A percentile compares a stretch with the other conserved stretches of the same genome.
phyloP scores from a whole-genome alignment of 1,284 basidiomycete species.

The Lignosus rhinocerotis region DNA sequence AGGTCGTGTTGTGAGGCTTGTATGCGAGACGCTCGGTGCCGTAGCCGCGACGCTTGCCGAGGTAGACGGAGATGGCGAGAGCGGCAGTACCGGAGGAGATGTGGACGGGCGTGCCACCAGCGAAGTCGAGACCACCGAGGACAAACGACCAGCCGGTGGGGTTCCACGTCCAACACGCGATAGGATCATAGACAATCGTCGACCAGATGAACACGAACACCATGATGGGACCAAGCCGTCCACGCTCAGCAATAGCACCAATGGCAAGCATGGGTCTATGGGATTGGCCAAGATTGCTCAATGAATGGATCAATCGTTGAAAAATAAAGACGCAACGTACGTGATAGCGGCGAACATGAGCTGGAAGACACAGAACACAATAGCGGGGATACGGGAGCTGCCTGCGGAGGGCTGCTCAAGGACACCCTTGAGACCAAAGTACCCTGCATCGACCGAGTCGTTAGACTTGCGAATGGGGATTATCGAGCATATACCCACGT shows the following conservation, averaged over 20 bases:
- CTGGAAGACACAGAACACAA: constrained; percentile 90
- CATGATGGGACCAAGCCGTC: constrained; percentile 83
- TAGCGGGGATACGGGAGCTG: constrained; percentile 70
- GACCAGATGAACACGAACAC: constrained; percentile 92
- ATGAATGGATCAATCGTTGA: neutral
- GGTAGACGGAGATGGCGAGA: constrained; percentile 89
- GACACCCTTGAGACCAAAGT: constrained; percentile 86
- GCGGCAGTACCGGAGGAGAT: constrained; percentile 91
- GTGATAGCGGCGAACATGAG: constrained; percentile 88
- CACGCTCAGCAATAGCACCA: constrained; percentile 92
- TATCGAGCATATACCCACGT: constrained; percentile 17
- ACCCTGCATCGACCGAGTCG: constrained; percentile 37
- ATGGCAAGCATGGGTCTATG: constrained; percentile 77
- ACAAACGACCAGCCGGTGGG: constrained; percentile 81
- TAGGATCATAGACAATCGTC: constrained; percentile 91
- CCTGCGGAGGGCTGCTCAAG: constrained; percentile 78
- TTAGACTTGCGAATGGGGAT: neutral
- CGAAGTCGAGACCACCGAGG: constrained; percentile 87
- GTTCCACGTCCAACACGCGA: constrained; percentile 97
- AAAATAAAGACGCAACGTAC: constrained; percentile 33
- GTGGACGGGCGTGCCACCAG: constrained; percentile 96
- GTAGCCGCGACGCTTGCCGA: constrained; percentile 90
- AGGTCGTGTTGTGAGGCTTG: constrained; percentile 86
- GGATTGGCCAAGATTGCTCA: neutral
- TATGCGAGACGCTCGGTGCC: constrained; percentile 90